Percentiles rank a stretch among this genome's conserved stretches.
phyloP scores from a whole-genome alignment of 306 rosid species.

The Acmispon strigosus region DNA sequence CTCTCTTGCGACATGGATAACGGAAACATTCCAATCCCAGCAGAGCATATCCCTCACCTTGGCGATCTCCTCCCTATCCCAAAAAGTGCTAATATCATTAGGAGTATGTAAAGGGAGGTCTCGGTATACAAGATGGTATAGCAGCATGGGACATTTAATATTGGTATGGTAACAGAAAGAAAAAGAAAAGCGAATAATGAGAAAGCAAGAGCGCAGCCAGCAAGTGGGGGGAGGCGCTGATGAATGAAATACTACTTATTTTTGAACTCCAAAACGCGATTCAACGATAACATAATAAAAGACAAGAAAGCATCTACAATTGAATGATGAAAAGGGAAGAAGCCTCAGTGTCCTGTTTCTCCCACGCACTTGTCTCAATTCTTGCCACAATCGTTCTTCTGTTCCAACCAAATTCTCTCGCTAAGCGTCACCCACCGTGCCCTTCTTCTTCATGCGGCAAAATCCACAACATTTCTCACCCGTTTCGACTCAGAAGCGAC shows the following conservation, averaged over 20 bases:
- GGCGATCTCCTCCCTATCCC: no score
- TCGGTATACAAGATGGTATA: no score
- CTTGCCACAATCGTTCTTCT: background rate
- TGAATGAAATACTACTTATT: background rate
- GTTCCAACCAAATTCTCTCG: background rate
- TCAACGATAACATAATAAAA: background rate
- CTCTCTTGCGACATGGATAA: no score
- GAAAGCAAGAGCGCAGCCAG: background rate
- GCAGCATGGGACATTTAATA: background rate
- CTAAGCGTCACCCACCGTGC: conserved; percentile 10
- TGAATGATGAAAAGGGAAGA: background rate
- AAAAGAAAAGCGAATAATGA: background rate
- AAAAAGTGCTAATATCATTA: no score
- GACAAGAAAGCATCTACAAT: background rate
- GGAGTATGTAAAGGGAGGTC: no score
- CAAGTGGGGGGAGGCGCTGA: background rate
- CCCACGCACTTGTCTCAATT: background rate
- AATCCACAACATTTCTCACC: conserved; percentile 2
- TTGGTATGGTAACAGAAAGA: background rate
- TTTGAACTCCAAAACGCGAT: background rate
- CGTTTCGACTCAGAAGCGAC: conserved; percentile 21
- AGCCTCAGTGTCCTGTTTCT: background rate
- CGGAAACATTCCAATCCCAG: no score
- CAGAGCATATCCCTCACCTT: no score
- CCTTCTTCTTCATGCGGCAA: conserved; percentile 20